Evolutionary conservation across 2,329 filamentous ascomycete species (phyloP).

Genomic region (Claviceps sp.): DNA sequence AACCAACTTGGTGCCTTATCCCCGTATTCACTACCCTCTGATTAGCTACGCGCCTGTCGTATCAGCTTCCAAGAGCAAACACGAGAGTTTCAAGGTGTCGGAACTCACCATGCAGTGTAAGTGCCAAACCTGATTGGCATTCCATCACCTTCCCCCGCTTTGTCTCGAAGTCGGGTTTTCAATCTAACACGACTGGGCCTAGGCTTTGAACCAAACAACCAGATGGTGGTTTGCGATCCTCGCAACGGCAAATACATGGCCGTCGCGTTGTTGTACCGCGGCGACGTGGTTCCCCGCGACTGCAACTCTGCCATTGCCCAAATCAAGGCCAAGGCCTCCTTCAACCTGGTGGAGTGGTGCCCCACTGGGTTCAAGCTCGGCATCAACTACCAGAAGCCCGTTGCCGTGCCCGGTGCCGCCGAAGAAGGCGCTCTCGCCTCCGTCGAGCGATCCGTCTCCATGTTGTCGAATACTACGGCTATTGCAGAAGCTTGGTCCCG

Average conservation of each 20-base stretch:
- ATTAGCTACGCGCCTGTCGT: conserved; percentile 62
- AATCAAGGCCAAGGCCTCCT: conserved; percentile 57
- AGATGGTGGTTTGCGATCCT: conserved; percentile 65
- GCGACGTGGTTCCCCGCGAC: conserved; percentile 57
- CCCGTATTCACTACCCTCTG: conserved; percentile 60
- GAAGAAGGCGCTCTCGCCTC: conserved; percentile 45
- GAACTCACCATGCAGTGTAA: conserved; percentile 64
- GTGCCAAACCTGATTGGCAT: conserved; percentile 13
- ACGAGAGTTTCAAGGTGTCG: conserved; percentile 78
- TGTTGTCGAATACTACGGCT: conserved; percentile 64
- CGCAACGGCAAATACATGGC: conserved; percentile 69
- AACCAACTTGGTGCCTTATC: conserved; percentile 62
- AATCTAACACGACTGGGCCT: conserved; percentile 13
- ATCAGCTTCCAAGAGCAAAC: conserved; percentile 61
- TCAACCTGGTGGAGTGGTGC: conserved; percentile 66
- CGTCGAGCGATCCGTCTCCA: conserved; percentile 51
- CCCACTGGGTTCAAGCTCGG: conserved; percentile 65
- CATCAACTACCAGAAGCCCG: conserved; percentile 60
- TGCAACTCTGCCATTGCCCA: conserved; percentile 52
- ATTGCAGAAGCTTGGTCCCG: conserved; percentile 63
- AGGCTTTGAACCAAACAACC: conserved; percentile 69
- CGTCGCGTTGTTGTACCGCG: conserved; percentile 57
- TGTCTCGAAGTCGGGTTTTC: not conserved
- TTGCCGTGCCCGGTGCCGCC: conserved; percentile 40
- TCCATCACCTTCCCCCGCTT: not conserved